Evolutionary conservation across 2,329 filamentous ascomycete genomes (phyloP).

Genomic region (Paracamarosporium sp.): DNA sequence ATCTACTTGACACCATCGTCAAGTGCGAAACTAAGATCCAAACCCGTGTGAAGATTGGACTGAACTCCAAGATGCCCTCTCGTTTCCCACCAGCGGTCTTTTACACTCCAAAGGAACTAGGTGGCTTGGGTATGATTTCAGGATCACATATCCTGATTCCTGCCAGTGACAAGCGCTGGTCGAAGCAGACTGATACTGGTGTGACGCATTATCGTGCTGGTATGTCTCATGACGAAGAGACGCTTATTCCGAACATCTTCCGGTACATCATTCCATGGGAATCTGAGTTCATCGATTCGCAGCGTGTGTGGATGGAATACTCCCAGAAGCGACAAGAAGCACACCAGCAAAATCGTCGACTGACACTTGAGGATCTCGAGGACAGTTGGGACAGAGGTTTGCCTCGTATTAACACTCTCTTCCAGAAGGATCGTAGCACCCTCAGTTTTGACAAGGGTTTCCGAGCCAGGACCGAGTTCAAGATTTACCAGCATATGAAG

Average conservation of each 20-base stretch:
- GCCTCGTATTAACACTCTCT: constrained; percentile 96
- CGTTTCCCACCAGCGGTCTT: constrained; percentile 98
- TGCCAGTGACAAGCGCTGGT: constrained; percentile 97
- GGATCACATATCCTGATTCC: constrained; percentile 98
- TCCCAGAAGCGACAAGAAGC: constrained; percentile 97
- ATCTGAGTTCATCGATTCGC: constrained; percentile 97
- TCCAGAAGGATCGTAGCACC: constrained; percentile 97
- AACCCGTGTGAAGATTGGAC: constrained; percentile 95
- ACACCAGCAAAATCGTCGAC: constrained; percentile 92
- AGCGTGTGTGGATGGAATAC: constrained; percentile 98
- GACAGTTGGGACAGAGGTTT: constrained; percentile 98
- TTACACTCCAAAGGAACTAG: constrained; percentile 97
- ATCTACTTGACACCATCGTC: constrained; percentile 94
- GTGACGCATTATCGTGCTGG: constrained; percentile 96
- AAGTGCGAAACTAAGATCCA: constrained; percentile 99
- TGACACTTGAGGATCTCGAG: constrained; percentile 95
- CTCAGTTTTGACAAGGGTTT: constrained; percentile 99
- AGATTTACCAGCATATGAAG: constrained; percentile 98
- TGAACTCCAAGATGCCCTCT: constrained; percentile 99
- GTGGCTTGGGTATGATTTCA: constrained; percentile 98
- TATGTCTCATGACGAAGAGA: constrained; percentile 98
- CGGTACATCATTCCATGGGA: constrained; percentile 99
- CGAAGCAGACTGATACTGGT: constrained; percentile 95
- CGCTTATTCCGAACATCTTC: constrained; percentile 98
- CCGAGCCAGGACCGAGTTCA: constrained; percentile 93